Evolutionary conservation across 2,329 filamentous ascomycete genomes (phyloP), one percentile per base, ranked within the genome.

Genomic region (Helicocarpus griseus): DNA sequence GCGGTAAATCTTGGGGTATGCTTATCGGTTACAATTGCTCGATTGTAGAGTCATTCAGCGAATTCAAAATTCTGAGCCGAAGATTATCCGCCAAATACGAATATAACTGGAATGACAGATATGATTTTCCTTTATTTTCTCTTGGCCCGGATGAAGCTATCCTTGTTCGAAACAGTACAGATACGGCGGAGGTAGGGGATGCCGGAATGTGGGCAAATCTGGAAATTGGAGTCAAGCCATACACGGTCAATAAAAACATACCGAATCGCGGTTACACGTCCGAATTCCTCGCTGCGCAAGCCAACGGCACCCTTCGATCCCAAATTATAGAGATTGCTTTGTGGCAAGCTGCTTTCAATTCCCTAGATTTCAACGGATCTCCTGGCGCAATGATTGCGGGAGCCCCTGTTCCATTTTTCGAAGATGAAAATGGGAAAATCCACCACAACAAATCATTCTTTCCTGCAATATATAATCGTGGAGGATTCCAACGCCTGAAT

Each of bases 1-100:
- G 31, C 11, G 52, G 52, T 4, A 47, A 11, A 5, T n/a, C 35
- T 5, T 54, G 52, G 52, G 52, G 52, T 35, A 38, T 54, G 26
- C 35, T 43, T 8, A 28, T 54, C 5, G 43, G 41, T 14, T 54
- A 36, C 44, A 54, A 51, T 35, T 54, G 52, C 44, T 48, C 48
- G 11, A 40, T 51, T 19, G 52, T 54, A 5, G 24, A 44, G 14
- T 41, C 48, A 17, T 49, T 33, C 14, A 48, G 40, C 22, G 44
- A 54, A 26, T 51, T 54, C 22, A 45, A 35, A 28, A 51, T 45
- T 28, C 43, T 45, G 5, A 45, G 5, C 17, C 43, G 17, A 45
- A 29, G 43, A 26, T 17, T 17, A 29, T 2, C 26, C 28, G 14
- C 11, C 26, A 31, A 45, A 9, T 21, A 21, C 28, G 39, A 19